Base-by-base conservation (phyloP, 345 rosid species). In the Balakata baccata region DNA sequence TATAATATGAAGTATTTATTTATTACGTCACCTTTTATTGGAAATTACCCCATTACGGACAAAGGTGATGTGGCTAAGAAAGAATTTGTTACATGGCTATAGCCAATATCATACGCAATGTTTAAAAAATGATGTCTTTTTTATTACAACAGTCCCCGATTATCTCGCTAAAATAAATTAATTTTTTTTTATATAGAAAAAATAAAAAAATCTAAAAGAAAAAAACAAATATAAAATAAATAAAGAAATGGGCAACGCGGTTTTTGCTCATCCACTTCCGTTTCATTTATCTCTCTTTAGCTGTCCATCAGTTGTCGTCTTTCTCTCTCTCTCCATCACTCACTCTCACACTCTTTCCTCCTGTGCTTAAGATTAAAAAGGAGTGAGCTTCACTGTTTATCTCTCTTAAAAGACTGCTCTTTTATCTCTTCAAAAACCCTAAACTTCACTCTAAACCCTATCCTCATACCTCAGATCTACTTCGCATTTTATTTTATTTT, bases 401-500 rank as follows among this genome's bases (percentile, higher is more conserved):
- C 53, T 47, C 66, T 56, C 57, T 54, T 8, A 66, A 60, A n/a
- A 60, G 50, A 0, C 29, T 22, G 47, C n/a, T 18, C 43, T 17
- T 50, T 25, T 11, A 45, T 64, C 61, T 34, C 69, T 52, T 41
- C 45, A 4, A 50, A 67, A 54, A 49, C 53, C 71, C 68, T 46
- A 7, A 20, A 16, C 1, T 46, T 16, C 60, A n/a, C 38, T 53
- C 53, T 57, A 74, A 82, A 79, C 73, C 80, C 79, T 53, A 50
- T 22, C 43, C 49, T 38, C 25, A 14, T 2, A 5, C 29, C 49
- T 43, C 78, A 86, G 86, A 86, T 83, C 86, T 71, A 8, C 70
- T 7, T 47, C 7, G 12, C 72, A 47, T 65, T 71, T 4, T 17
- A 0, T 12, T 18, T 29, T 29, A 14, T 9, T 2, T 60, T 50